phyloP scores from a whole-genome alignment of 495 filamentous ascomycete genomes.

The Xylaria nigripes region DNA sequence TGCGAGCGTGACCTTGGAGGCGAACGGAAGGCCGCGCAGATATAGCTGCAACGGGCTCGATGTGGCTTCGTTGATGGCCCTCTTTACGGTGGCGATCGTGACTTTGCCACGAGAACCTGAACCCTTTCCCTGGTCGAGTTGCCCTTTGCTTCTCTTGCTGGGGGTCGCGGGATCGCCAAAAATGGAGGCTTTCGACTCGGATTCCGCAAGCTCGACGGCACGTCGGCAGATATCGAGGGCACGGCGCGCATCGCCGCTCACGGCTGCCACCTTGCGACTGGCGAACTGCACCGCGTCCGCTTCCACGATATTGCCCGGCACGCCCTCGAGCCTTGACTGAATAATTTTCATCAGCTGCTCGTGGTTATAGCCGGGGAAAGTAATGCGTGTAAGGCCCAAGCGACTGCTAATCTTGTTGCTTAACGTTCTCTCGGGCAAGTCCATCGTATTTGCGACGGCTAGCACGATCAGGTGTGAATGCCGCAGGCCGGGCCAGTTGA shows the following conservation, averaged over 20 bases:
- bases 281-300: conserved; percentile 94
- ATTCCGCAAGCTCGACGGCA: conserved; percentile 91
- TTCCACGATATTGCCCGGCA: conserved; percentile 85
- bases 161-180: conserved; percentile 30
- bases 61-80: conserved; percentile 91
- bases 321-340: conserved; percentile 73
- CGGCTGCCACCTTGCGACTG: conserved; percentile 90
- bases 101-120: conserved; percentile 46
- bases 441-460: conserved; percentile 99
- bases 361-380: conserved; percentile 95
- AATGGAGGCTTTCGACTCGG: conserved; percentile 41
- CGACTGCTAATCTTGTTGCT: conserved; percentile 97
- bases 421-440: conserved; percentile 90
- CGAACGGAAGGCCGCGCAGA: conserved; percentile 69
- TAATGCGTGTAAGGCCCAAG: conserved; percentile 82
- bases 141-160: conserved; percentile 28
- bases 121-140: conserved; percentile 12
- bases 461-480: conserved; percentile 91
- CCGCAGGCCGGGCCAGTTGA: conserved; percentile 95
- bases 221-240: conserved; percentile 93
- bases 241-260: conserved; percentile 86
- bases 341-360: conserved; percentile 98
- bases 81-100: conserved; percentile 85
- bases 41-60: conserved; percentile 85
- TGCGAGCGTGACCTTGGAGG: conserved; percentile 75